These are phyloP conservation scores for Cystobasidiaceae sp. DNA, from an alignment of 1,284 basidiomycete genomes.

Conservation along the genomic window DNA sequence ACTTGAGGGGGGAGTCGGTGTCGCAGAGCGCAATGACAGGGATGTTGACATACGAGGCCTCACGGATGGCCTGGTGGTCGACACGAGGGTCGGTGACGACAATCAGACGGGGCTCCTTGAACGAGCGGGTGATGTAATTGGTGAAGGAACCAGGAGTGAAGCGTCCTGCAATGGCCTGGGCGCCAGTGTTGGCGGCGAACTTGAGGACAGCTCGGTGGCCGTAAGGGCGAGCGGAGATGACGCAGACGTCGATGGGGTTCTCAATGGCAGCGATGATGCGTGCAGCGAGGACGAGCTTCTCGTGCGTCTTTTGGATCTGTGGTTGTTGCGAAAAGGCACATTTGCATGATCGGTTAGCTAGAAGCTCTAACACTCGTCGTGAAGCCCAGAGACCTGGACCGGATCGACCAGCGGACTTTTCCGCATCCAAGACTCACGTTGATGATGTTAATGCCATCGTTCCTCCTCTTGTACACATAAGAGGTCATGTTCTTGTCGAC, in stretches of 20 bases:
- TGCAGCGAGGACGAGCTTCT: slow-evolving; percentile 93
- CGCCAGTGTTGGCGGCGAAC: slow-evolving; percentile 95
- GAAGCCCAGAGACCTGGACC: no score
- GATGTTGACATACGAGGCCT: slow-evolving; percentile 99
- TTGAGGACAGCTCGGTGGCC: slow-evolving; percentile 99
- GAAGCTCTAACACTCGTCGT: no score
- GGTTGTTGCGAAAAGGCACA: slow-evolving; percentile 62
- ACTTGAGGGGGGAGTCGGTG: slow-evolving; percentile 94
- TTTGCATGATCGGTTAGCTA: neutral
- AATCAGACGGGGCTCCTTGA: slow-evolving; percentile 99
- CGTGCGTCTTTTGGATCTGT: slow-evolving; percentile 99
- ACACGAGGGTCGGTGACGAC: slow-evolving; percentile 97
- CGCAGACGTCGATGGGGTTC: slow-evolving; percentile 96
- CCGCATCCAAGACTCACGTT: neutral
- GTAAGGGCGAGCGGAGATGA: slow-evolving; percentile 96
- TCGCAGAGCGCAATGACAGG: slow-evolving; percentile 98
- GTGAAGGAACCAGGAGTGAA: slow-evolving; percentile 96
- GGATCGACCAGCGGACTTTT: no score
- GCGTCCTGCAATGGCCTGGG: slow-evolving; percentile 95
- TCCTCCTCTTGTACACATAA: slow-evolving; percentile 94
- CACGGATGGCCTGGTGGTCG: slow-evolving; percentile 99
- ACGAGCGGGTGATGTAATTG: slow-evolving; percentile 99
- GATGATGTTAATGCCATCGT: slow-evolving; percentile 62
- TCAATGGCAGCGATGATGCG: slow-evolving; percentile 83
- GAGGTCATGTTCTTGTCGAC: slow-evolving; percentile 62